Evolutionary conservation across 2,329 filamentous ascomycete genomes (phyloP), one percentile per base, ranked within the genome.

Genomic region (Daldinia sp.): DNA sequence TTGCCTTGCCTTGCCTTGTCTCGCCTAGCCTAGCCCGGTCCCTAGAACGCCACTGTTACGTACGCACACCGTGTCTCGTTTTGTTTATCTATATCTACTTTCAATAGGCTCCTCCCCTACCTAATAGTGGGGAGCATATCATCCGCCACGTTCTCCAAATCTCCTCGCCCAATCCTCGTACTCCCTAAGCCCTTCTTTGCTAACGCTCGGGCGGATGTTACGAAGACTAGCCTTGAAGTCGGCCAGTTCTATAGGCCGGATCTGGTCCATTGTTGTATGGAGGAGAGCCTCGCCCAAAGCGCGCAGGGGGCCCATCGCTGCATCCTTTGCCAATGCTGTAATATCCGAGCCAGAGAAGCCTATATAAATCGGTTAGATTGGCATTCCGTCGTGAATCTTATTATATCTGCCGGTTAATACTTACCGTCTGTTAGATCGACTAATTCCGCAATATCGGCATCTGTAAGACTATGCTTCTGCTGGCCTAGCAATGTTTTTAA

Each of bases 281-380:
- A 99, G 85, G 33, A 99, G 83, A 44, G 92, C 93, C 78, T 98
- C 96, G 28, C 96, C 96, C 2, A 98, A 84, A 60, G 93, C 95
- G 35, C 96, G 89, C 12, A 99, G 83, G 0, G 96, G 96, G 0
- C 96, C 95, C 96, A 99, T 99, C 2, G 96, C 96, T 7, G 96
- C 96, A 78, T 99, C 96, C 81, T 99, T 99, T 6, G 96, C 96
- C 7, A 99, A 84, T 1, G 96, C 94, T 23, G 96, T 98, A 72
- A 99, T 97, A 76, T 99, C 96, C 1, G 94, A 97, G 50, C 96
- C 96, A 7, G 94, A 98, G 81, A 97, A 99, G n/a, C 94, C 94
- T 98, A 62, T 12, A 41, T 46, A 35, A 23, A 55, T 28, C 42
- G 53, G 60, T 23, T 23, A 23, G 20, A 23, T 41, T 41, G 41